These are phyloP conservation scores for Hanseniaspora jakobsenii DNA, from an alignment of 805 yeast genomes.

Conservation along the genomic window DNA sequence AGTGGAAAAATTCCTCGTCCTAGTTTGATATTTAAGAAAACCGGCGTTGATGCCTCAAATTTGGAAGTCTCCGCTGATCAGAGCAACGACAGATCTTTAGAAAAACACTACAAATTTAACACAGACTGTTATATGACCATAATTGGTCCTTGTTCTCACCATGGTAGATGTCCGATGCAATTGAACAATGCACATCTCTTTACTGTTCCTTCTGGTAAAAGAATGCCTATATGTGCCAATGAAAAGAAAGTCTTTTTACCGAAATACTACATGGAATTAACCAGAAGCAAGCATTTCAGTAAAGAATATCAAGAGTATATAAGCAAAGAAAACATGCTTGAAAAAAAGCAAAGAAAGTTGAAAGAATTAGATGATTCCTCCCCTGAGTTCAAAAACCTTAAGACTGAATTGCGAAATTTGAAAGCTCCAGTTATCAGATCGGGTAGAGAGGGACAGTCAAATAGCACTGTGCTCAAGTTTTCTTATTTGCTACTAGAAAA, in stretches of 20 bases:
- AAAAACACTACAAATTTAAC: constrained; percentile 17
- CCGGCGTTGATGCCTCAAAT: constrained; percentile 15
- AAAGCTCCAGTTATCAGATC: constrained; percentile 21
- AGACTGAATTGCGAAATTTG: not conserved
- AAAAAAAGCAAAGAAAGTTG: constrained; percentile 17
- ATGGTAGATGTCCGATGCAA: constrained; percentile 75
- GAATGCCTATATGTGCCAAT: constrained; percentile 64
- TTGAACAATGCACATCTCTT: constrained; percentile 59
- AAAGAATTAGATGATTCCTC: constrained; percentile 26
- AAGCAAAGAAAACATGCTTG: constrained; percentile 27
- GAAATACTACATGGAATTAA: constrained; percentile 64
- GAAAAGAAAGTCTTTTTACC: constrained; percentile 67
- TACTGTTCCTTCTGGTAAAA: constrained; percentile 41
- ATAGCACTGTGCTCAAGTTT: constrained; percentile 58
- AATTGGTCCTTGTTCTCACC: constrained; percentile 87
- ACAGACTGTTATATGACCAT: constrained; percentile 47
- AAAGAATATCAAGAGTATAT: constrained; percentile 53
- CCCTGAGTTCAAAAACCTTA: too few relatives aligned
- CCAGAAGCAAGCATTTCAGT: constrained; percentile 65
- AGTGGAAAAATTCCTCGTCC: constrained; percentile 58
- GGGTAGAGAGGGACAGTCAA: constrained; percentile 67
- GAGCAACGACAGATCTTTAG: constrained; percentile 14
- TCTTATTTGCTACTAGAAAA: constrained; percentile 66
- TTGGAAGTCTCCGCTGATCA: not conserved
- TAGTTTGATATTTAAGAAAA: constrained; percentile 31